Evolutionary conservation across 208 protist species (phyloP).

Genomic region (Leishmania tropica): DNA sequence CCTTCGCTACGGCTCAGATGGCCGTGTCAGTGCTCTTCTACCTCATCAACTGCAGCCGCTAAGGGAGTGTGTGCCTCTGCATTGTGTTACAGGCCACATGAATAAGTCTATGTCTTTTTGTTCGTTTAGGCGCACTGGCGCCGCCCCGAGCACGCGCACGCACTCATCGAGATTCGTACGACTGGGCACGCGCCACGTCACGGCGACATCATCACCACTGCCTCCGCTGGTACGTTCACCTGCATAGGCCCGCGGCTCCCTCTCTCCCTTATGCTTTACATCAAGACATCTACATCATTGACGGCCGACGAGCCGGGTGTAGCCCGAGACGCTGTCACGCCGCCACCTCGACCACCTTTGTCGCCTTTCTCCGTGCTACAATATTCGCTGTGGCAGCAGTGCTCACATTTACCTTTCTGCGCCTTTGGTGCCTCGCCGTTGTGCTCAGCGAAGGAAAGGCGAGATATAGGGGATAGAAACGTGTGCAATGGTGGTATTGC

Average conservation of each 20-base stretch:
- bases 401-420: not conserved
- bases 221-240: not conserved
- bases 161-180: not conserved
- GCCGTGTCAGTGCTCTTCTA: conserved; percentile 46
- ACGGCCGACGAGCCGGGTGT: not conserved
- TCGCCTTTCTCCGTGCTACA: not conserved
- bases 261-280: not conserved
- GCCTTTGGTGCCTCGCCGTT: not conserved
- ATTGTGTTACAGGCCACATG: not conserved
- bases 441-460: not conserved
- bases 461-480: not conserved
- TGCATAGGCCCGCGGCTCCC: not conserved
- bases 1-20: conserved; percentile 41
- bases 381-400: not conserved
- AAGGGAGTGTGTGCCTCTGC: not conserved
- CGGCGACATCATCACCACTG: not conserved
- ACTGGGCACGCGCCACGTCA: not conserved
- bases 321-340: too few species aligned
- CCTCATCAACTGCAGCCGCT: conserved; percentile 31
- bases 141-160: not conserved
- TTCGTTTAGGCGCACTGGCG: not conserved
- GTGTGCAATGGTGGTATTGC: not conserved
- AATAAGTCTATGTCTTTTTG: not conserved
- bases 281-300: not conserved
- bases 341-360: not conserved